Percentiles rank a stretch among this genome's conserved stretches.
Evolutionary conservation across 306 rosid species (phyloP).

Genomic region (Citrullus mucosospermus): DNA sequence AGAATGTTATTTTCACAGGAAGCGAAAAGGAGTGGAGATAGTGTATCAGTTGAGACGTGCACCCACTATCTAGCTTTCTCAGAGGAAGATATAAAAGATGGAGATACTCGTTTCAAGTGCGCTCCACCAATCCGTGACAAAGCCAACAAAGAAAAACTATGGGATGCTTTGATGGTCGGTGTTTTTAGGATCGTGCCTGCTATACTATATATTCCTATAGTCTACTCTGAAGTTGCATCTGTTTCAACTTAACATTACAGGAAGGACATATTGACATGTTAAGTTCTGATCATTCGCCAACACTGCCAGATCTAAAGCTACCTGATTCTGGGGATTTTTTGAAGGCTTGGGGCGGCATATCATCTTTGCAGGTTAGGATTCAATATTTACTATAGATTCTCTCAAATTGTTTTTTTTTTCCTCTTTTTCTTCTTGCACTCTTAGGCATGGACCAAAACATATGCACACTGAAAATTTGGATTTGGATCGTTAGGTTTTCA

Average conservation of each 20-base stretch:
- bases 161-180: conserved; percentile 71
- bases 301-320: conserved; percentile 77
- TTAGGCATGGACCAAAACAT: not conserved
- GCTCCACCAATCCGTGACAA: conserved; percentile 85
- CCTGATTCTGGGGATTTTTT: conserved; percentile 70
- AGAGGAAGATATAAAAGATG: conserved; percentile 59
- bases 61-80: conserved; percentile 85
- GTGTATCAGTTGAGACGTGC: conserved; percentile 80
- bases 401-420: not conserved
- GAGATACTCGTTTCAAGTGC: conserved; percentile 88
- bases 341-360: conserved; percentile 96
- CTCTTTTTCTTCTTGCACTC: not conserved
- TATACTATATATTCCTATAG: not conserved
- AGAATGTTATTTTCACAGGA: conserved; percentile 26
- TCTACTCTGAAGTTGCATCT: not conserved
- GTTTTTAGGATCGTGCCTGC: not conserved
- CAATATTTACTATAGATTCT: not conserved
- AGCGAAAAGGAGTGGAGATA: conserved; percentile 68
- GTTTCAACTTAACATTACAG: conserved; percentile 23
- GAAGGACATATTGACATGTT: conserved; percentile 73
- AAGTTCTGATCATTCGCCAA: conserved; percentile 88
- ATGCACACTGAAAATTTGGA: not conserved
- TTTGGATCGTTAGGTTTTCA: not conserved
- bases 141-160: conserved; percentile 58
- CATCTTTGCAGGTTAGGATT: conserved; percentile 64